phyloP scores from a whole-genome alignment of 768 basidiomycete species.

The Termitomyces sp. region DNA sequence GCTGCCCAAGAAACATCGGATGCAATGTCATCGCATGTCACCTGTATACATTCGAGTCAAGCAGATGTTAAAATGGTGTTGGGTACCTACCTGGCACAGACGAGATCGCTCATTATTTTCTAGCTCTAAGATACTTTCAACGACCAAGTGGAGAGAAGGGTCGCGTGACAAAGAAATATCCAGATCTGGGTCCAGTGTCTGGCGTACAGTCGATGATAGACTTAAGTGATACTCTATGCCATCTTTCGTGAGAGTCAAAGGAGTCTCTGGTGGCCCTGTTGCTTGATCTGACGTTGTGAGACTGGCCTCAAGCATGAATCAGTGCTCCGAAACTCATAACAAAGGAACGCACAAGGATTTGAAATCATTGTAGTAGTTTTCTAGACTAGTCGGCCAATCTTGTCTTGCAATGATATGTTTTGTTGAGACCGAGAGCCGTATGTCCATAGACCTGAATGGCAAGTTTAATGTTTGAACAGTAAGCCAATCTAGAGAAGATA shows the following conservation, averaged over 20 bases:
- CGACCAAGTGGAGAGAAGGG: slow-evolving; percentile 18
- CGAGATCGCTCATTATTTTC: slow-evolving; percentile 48
- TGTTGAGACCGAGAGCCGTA: slow-evolving; percentile 42
- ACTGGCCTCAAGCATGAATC: slow-evolving; percentile 21
- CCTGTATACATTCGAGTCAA: slow-evolving; percentile 27
- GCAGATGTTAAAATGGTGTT: neutral
- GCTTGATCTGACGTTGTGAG: slow-evolving; percentile 22
- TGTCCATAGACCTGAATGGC: slow-evolving; percentile 48
- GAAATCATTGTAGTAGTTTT: slow-evolving; percentile 34
- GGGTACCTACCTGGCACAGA: slow-evolving; percentile 45
- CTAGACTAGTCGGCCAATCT: slow-evolving; percentile 36
- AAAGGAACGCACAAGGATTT: slow-evolving; percentile 35
- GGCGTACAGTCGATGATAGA: slow-evolving; percentile 42
- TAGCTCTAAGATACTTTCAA: slow-evolving; percentile 48
- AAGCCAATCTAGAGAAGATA: neutral
- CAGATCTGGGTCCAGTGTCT: slow-evolving; percentile 26
- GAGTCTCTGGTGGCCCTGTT: slow-evolving; percentile 39
- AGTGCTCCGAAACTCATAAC: neutral
- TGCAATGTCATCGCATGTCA: slow-evolving; percentile 32
- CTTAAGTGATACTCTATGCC: slow-evolving; percentile 41
- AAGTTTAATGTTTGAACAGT: neutral
- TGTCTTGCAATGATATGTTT: slow-evolving; percentile 19
- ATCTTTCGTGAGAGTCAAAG: slow-evolving; percentile 32
- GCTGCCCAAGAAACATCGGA: slow-evolving; percentile 39
- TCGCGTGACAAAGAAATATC: slow-evolving; percentile 3